Evolutionary conservation across 768 basidiomycete species (phyloP).

Genomic region (Mycena galopus): DNA sequence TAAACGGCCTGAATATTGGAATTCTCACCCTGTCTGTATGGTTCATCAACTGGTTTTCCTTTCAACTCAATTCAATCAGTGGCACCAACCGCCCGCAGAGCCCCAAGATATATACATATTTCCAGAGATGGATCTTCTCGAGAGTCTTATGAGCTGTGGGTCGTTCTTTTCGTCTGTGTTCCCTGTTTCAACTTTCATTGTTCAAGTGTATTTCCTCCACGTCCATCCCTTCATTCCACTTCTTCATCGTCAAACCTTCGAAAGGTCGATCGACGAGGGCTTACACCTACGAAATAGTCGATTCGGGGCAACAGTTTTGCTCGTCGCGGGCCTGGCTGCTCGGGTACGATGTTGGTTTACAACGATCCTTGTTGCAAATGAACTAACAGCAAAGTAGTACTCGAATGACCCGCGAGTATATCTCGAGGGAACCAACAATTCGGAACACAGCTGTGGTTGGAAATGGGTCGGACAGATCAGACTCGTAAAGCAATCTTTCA

Average conservation of each 20-base stretch:
- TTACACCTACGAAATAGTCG: slow-evolving; percentile 47
- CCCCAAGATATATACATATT: slow-evolving; percentile 44
- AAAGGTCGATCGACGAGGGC: slow-evolving; percentile 41
- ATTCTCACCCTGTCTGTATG: slow-evolving; percentile 44
- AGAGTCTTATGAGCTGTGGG: slow-evolving; percentile 49
- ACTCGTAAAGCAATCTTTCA: slow-evolving; percentile 47
- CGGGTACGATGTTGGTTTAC: slow-evolving; percentile 45
- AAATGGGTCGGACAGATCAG: slow-evolving; percentile 50
- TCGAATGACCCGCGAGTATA: slow-evolving; percentile 53
- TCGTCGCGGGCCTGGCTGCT: slow-evolving; percentile 58
- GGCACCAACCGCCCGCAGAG: slow-evolving; percentile 36
- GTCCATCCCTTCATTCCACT: slow-evolving; percentile 51
- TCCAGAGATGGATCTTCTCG: slow-evolving; percentile 54
- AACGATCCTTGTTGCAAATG: neutral
- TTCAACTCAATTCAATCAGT: slow-evolving; percentile 17
- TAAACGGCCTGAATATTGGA: slow-evolving; percentile 39
- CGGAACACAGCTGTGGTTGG: slow-evolving; percentile 42
- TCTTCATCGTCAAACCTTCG: slow-evolving; percentile 56
- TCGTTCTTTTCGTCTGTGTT: neutral
- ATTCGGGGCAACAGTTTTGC: slow-evolving; percentile 53
- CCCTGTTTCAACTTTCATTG: neutral
- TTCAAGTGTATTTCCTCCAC: slow-evolving; percentile 49
- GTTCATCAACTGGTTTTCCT: neutral
- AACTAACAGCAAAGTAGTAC: slow-evolving; percentile 19
- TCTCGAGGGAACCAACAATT: slow-evolving; percentile 36